phyloP scores from a whole-genome alignment of 1,284 basidiomycete genomes.

The Albatrellus sp. region DNA sequence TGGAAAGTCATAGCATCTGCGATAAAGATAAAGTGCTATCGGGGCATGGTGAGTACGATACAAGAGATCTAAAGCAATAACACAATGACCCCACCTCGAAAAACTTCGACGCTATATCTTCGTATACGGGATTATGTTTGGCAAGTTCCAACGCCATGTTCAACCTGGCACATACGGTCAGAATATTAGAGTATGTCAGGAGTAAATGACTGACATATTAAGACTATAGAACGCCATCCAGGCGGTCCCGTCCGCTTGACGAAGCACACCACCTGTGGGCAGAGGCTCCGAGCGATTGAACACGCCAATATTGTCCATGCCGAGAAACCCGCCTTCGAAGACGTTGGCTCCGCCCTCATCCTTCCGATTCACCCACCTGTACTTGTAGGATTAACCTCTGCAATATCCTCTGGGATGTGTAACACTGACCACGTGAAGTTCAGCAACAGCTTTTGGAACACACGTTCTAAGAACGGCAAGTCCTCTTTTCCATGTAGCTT shows the following conservation, averaged over 20 bases:
- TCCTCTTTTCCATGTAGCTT: slow-evolving; percentile 90
- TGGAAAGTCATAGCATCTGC: slow-evolving; percentile 95
- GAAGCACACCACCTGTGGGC: slow-evolving; percentile 83
- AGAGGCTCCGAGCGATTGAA: slow-evolving; percentile 97
- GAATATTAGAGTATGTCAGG: no score
- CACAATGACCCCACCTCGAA: slow-evolving; percentile 54
- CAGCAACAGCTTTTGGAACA: slow-evolving; percentile 93
- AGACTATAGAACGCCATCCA: slow-evolving; percentile 99
- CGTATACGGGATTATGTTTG: slow-evolving; percentile 95
- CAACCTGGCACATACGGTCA: slow-evolving; percentile 39
- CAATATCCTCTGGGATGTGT: background rate
- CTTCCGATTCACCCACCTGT: slow-evolving; percentile 92
- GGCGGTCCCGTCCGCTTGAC: slow-evolving; percentile 95
- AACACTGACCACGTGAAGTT: slow-evolving; percentile 79
- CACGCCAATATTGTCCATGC: slow-evolving; percentile 94
- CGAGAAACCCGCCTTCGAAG: slow-evolving; percentile 97
- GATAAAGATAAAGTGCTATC: slow-evolving; percentile 89
- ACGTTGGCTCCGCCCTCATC: slow-evolving; percentile 91
- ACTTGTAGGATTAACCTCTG: background rate
- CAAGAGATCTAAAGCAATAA: background rate
- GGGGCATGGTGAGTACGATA: slow-evolving; percentile 1
- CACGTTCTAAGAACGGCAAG: slow-evolving; percentile 86
- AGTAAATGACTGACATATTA: slow-evolving; percentile 59
- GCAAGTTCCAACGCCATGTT: slow-evolving; percentile 96
- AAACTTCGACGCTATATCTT: slow-evolving; percentile 99